Evolutionary conservation across 2,329 filamentous ascomycete genomes (phyloP), one percentile per base, ranked within the genome.

Genomic region (Cordyceps cicadae): DNA sequence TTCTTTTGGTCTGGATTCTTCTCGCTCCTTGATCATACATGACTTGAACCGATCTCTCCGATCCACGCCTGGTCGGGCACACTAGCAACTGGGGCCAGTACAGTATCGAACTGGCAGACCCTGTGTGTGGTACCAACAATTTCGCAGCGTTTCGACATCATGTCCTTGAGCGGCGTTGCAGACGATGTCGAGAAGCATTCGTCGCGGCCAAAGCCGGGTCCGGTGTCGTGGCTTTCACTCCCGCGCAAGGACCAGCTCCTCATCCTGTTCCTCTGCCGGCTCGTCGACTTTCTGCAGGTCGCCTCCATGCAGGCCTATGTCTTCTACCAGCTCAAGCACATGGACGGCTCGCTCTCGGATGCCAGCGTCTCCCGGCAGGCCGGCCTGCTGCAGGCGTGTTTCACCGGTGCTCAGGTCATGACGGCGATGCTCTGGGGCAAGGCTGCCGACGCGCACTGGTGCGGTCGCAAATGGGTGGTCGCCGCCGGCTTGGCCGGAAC

Each of bases 341-440:
- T 91, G 69, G 71, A 77, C 62, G 80, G 80, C 2, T 81, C 79
- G 0, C 70, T 81, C 15, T 76, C 79, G 17, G 78, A 82, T 60
- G 70, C 77, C 26, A 71, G 76, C 52, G 87, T 90, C 61, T 84
- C 88, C 0, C 79, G 79, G 5, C 87, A 90, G 68, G 87, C 86
- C 0, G 88, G 88, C 29, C 76, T 90, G 21, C 75, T 91, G 29
- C 85, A 88, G 60, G 88, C 85, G 17, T 83, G 84, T 29, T 92
- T 91, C 68, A 89, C 88, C 0, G 85, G 85, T 5, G 86, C 87
- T 0, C 88, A 92, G 67, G 89, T 90, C 62, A 70, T 87, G 21
- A 91, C 88, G 0, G 87, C 87, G 0, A 83, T 92, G 54, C 76
- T 87, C 63, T 91, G 88, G 88, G 88, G 88, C 0, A 79, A 87